Conservation (phyloP, 805 yeast species). For the Wickerhamiella sergipiensis region DNA sequence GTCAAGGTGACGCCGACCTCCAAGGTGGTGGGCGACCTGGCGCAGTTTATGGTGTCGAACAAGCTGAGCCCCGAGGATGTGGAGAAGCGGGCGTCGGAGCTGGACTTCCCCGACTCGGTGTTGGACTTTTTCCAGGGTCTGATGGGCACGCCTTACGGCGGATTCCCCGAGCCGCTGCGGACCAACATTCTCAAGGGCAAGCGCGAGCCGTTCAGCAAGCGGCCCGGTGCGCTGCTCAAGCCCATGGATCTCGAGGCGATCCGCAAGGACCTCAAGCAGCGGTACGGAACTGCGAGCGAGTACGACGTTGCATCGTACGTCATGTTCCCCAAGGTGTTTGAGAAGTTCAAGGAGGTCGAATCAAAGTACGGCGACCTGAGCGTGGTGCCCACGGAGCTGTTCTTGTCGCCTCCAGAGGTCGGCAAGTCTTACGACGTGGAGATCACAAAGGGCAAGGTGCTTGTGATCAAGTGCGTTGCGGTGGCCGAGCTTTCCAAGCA, state of each 20-base stretch:
- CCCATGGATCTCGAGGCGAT: conserved; percentile 70
- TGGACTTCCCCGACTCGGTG: conserved; percentile 98
- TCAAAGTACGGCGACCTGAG: conserved; percentile 86
- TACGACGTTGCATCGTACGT: conserved; percentile 87
- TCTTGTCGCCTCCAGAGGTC: conserved; percentile 74
- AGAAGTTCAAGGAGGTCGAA: conserved; percentile 59
- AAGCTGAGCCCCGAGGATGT: conserved; percentile 79
- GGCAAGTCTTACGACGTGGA: conserved; percentile 82
- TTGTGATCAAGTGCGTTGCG: conserved; percentile 84
- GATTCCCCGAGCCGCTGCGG: conserved; percentile 98
- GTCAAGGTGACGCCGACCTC: conserved; percentile 99
- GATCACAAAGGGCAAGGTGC: conserved; percentile 88
- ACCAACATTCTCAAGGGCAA: conserved; percentile 79
- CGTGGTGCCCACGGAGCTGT: conserved; percentile 83
- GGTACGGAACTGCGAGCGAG: conserved; percentile 59
- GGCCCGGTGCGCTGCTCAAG: conserved; percentile 85
- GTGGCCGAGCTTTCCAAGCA: conserved; percentile 74
- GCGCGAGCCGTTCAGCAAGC: conserved; percentile 73
- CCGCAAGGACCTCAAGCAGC: conserved; percentile 55
- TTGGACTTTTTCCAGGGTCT: conserved; percentile 97
- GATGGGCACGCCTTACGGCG: conserved; percentile 99
- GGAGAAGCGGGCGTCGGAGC: conserved; percentile 66
- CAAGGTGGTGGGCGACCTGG: conserved; percentile 98
- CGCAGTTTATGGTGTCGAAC: conserved; percentile 98
- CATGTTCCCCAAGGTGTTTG: conserved; percentile 97